These are phyloP conservation scores for Meira nashicola DNA, from an alignment of 1,284 basidiomycete species.

Conservation along the genomic window DNA sequence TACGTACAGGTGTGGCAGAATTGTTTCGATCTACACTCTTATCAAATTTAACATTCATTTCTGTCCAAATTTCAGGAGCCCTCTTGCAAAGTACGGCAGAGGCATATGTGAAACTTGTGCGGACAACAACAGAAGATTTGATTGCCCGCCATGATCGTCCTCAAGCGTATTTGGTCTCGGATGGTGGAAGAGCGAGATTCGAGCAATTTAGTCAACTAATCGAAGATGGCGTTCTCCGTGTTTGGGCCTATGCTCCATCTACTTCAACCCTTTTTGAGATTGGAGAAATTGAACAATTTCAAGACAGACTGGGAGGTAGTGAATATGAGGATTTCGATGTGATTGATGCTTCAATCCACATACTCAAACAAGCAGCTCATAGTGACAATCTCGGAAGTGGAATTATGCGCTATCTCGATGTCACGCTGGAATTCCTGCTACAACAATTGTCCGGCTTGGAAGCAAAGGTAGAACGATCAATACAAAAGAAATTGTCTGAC, in stretches of 20 bases:
- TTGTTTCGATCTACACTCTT: not conserved
- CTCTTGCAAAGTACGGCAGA: slow-evolving; percentile 4
- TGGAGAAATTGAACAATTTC: not conserved
- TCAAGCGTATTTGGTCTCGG: not conserved
- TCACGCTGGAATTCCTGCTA: not conserved
- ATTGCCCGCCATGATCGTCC: not conserved
- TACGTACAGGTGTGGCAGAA: not conserved
- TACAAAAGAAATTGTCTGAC: not conserved
- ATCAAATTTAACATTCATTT: not conserved
- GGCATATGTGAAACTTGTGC: not conserved
- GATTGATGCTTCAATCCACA: not conserved
- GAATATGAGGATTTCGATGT: not conserved
- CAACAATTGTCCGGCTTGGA: not conserved
- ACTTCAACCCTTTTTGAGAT: not conserved
- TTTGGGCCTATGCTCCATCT: slow-evolving; percentile 3
- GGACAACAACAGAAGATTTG: not conserved
- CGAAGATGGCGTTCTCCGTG: not conserved
- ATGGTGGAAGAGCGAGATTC: not conserved
- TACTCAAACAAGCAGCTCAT: not conserved
- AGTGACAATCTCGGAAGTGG: not conserved
- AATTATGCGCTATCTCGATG: not conserved
- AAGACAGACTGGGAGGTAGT: not conserved
- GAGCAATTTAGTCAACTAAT: not conserved
- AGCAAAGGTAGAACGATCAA: not conserved
- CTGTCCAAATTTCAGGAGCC: not conserved